These are phyloP conservation scores for Exophiala sp. DNA, from an alignment of 2,329 filamentous ascomycete species.

Conservation along the genomic window DNA sequence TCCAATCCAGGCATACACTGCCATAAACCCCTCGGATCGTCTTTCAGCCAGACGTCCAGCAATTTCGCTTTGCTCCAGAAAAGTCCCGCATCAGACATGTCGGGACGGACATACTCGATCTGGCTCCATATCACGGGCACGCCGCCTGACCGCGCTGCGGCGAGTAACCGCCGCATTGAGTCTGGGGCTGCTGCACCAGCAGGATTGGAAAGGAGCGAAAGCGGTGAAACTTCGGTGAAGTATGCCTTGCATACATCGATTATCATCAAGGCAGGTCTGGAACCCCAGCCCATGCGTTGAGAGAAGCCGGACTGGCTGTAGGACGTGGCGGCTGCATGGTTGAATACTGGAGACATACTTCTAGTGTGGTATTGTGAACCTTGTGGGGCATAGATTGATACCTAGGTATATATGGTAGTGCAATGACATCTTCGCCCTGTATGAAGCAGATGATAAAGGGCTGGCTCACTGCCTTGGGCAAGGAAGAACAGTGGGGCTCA, in stretches of 20 bases:
- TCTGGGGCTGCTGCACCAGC: constrained; percentile 36
- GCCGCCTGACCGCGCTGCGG: constrained; percentile 37
- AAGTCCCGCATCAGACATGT: constrained; percentile 47
- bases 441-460: too few species aligned
- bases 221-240: constrained; percentile 42
- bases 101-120: constrained; percentile 40
- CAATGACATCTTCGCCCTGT: too few species aligned
- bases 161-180: constrained; percentile 40
- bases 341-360: not conserved
- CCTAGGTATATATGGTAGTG: too few species aligned
- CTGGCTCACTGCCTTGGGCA: too few species aligned
- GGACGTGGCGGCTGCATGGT: not conserved
- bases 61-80: constrained; percentile 44
- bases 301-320: constrained; percentile 34
- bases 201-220: constrained; percentile 40
- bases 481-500: too few species aligned
- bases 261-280: constrained; percentile 42
- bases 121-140: constrained; percentile 45
- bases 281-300: constrained; percentile 45
- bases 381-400: too few species aligned
- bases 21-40: constrained; percentile 39
- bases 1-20: constrained; percentile 40
- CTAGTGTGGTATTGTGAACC: too few species aligned
- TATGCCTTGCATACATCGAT: constrained; percentile 50
- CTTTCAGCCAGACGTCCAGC: constrained; percentile 42